Conservation (phyloP, 352 stramenopile genomes). For the Globisporangium parvum region DNA sequence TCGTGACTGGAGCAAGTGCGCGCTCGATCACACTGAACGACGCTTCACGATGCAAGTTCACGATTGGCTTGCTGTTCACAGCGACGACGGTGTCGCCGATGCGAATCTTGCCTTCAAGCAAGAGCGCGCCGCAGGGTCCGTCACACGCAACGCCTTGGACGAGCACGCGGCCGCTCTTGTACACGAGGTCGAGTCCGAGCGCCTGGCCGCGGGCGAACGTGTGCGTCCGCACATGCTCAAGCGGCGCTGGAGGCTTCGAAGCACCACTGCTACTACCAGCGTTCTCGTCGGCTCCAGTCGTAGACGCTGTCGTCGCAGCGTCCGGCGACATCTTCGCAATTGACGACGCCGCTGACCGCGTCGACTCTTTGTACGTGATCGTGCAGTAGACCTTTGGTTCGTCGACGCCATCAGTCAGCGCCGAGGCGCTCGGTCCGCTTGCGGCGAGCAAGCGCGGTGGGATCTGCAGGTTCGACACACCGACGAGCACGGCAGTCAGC, state of each 20-base stretch:
- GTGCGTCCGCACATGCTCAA: constrained; percentile 58
- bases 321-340: constrained; percentile 37
- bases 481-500: constrained; percentile 66
- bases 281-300: constrained; percentile 5
- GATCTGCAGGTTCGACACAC: constrained; percentile 68
- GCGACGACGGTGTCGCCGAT: constrained; percentile 78
- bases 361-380: constrained; percentile 72
- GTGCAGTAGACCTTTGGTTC: constrained; percentile 76
- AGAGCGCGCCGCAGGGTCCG: constrained; percentile 45
- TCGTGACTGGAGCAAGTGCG: constrained; percentile 26
- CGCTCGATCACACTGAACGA: constrained; percentile 75
- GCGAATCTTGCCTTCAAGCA: constrained; percentile 60
- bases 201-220: constrained; percentile 46
- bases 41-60: constrained; percentile 75
- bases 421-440: constrained; percentile 25
- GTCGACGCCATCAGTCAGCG: constrained; percentile 22
- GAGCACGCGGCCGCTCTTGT: constrained; percentile 64
- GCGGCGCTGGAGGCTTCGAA: constrained; percentile 11
- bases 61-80: constrained; percentile 72
- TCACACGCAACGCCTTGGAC: constrained; percentile 73
- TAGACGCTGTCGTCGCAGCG: constrained; percentile 11
- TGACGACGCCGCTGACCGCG: constrained; percentile 61
- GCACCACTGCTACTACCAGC: constrained; percentile 13
- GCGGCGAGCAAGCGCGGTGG: constrained; percentile 24
- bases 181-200: constrained; percentile 80